Evolutionary conservation across 1,284 basidiomycete species (phyloP), one percentile per base, ranked within the genome.

Genomic region (Chalciporus sp.): DNA sequence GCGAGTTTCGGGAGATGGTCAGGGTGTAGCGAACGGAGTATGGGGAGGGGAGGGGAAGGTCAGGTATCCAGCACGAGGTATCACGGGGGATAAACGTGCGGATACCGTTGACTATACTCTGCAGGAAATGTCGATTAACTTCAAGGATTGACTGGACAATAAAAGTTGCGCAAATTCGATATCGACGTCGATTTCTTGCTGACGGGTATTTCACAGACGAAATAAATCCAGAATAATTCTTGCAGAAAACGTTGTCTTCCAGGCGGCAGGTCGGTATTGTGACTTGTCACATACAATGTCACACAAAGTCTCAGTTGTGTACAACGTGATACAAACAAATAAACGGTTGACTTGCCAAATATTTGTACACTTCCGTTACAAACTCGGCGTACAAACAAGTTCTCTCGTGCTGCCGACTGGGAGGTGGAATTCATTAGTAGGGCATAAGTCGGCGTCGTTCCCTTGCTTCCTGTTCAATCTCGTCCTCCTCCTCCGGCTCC

Each of bases 381-480:
- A 23, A 43, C 44, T 58, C 56, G 61, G 66, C 60, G 50, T 63
- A 37, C n/a, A 42, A 51, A 58, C 33, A 63, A 58, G n/a, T n/a
- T n/a, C n/a, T n/a, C n/a, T n/a, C n/a, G n/a, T n/a, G n/a, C n/a
- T n/a, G n/a, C n/a, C n/a, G n/a, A n/a, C n/a, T n/a, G n/a, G n/a
- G n/a, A n/a, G n/a, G n/a, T n/a, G n/a, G n/a, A n/a, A n/a, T n/a
- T n/a, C n/a, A 41, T 59, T 66, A 81, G 67, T 88, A 91, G 31
- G 88, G 88, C 74, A 79, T 82, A 61, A 91, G 68, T 54, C 86
- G 72, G 58, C 82, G 66, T 55, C 84, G 65, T 68, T 90, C 86
- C 49, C 72, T 67, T 16, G 85, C 83, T 58, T 81, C 74, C 53
- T 79, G 66, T 70, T 85, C 86, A 52, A 86, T 83, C 67, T 84